Percentiles rank a stretch among this genome's conserved stretches.
These are phyloP conservation scores for Suhomyces bolitotheri DNA, from an alignment of 1,139 yeast species.

Conservation along the genomic window DNA sequence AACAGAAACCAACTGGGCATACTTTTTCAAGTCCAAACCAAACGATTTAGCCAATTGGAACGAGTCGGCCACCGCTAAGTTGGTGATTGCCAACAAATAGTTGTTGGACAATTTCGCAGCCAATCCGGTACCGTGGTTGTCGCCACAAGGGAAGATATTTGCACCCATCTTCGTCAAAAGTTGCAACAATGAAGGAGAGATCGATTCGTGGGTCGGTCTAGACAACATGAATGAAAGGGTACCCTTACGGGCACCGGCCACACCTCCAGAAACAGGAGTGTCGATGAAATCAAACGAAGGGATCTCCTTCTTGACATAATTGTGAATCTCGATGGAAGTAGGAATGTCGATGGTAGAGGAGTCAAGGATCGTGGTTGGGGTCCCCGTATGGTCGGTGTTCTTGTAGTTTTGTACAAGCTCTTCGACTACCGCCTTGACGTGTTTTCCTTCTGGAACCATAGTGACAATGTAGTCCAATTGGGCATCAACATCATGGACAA, in stretches of 20 bases:
- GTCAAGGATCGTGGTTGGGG: conserved; percentile 39
- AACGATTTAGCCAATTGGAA: conserved; percentile 58
- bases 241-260: conserved; percentile 57
- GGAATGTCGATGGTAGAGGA: conserved; percentile 59
- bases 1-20: conserved; percentile 54
- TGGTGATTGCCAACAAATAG: conserved; percentile 57
- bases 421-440: conserved; percentile 46
- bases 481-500: conserved; percentile 39
- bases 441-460: conserved; percentile 63
- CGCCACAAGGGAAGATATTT: conserved; percentile 55
- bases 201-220: conserved; percentile 28
- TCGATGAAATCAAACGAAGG: conserved; percentile 50
- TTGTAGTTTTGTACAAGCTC: conserved; percentile 39
- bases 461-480: conserved; percentile 49
- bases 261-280: conserved; percentile 66
- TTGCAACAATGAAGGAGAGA: conserved; percentile 27
- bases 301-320: conserved; percentile 33
- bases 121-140: conserved; percentile 53
- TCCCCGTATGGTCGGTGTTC: conserved; percentile 14
- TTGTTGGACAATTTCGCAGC: conserved; percentile 63
- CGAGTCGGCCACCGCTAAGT: conserved; percentile 61
- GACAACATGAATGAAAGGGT: conserved; percentile 62
- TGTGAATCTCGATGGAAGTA: conserved; percentile 46
- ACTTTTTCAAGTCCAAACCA: conserved; percentile 50
- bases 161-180: conserved; percentile 53